Evolutionary conservation across 2,329 filamentous ascomycete genomes (phyloP), one percentile per base, ranked within the genome.

Genomic region (Cordyceps militaris): DNA sequence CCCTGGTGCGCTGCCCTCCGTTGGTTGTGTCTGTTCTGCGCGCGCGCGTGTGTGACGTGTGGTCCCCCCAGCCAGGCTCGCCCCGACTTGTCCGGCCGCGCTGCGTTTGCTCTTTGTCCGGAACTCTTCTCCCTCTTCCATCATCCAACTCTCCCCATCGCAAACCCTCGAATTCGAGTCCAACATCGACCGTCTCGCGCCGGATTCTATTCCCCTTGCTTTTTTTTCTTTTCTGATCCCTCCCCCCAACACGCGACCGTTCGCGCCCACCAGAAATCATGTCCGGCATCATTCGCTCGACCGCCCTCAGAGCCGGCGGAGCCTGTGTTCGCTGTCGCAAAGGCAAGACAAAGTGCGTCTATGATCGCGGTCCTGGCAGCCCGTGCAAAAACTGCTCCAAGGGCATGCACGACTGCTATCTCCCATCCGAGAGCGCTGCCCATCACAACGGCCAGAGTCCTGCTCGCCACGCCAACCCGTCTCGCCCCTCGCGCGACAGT

Each of bases 361-460:
- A 84, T 71, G 81, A 84, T 61, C 83, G 82, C 64, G 81, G 80
- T 53, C 76, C 80, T 67, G 79, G 80, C n/a, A 79, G 80, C n/a
- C 81, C 81, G 13, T 84, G 81, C 73, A 81, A 82, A 67, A 84
- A 84, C 70, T 84, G 81, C 70, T 79, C 80, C 49, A 84, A 84
- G 70, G 81, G 81, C 60, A 79, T 83, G 79, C 81, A 84, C 69
- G 80, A 84, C 58, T 84, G 81, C 71, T 84, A 84, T 67, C 71
- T 84, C 21, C 81, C 81, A 40, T 83, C 80, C 30, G 81, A 84
- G 71, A 81, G 76, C 60, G 79, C 82, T 74, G 77, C 78, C 62
- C 81, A 83, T 67, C 78, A 81, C 61, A 80, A 82, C 63, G 80
- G 81, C 60, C 79, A 83, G 60, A 82, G 80, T 59, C 81, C 81